Evolutionary conservation across 106 monocot genomes (phyloP).

Genomic region (Acorus calamus): DNA sequence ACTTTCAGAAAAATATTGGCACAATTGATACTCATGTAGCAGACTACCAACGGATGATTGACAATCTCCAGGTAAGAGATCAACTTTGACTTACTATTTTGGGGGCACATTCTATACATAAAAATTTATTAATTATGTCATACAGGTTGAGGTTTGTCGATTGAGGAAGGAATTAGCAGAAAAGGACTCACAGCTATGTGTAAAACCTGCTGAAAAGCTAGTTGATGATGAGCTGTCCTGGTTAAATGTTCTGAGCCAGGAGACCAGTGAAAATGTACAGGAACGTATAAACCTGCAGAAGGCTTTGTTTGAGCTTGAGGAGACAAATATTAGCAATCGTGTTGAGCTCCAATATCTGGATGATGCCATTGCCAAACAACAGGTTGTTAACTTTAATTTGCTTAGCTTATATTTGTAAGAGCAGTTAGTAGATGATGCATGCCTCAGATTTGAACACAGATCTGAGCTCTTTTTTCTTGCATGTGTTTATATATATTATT

Average conservation of each 20-base stretch:
- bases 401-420: neutral
- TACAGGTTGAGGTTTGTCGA: slow-evolving; percentile 73
- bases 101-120: too few relatives aligned
- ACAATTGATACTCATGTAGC: slow-evolving; percentile 81
- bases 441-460: too few relatives aligned
- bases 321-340: slow-evolving; percentile 84
- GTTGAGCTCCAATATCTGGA: slow-evolving; percentile 87
- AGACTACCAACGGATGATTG: slow-evolving; percentile 93
- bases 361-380: slow-evolving; percentile 77
- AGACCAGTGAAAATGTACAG: slow-evolving; percentile 97
- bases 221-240: slow-evolving; percentile 83
- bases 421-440: too few relatives aligned
- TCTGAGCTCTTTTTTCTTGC: too few relatives aligned
- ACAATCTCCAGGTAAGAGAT: slow-evolving; percentile 70
- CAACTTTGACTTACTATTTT: neutral
- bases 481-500: too few relatives aligned
- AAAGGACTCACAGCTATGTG: slow-evolving; percentile 74
- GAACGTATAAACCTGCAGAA: slow-evolving; percentile 96
- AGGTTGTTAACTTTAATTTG: slow-evolving; percentile 26
- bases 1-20: slow-evolving; percentile 86
- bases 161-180: slow-evolving; percentile 84
- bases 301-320: slow-evolving; percentile 91
- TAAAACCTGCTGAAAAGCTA: slow-evolving; percentile 56
- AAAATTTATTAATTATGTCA: too few relatives aligned
- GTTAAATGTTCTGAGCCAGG: slow-evolving; percentile 79